Base-by-base conservation (phyloP, 2,329 filamentous ascomycete genomes). In the Ambrosiella beaveri region DNA sequence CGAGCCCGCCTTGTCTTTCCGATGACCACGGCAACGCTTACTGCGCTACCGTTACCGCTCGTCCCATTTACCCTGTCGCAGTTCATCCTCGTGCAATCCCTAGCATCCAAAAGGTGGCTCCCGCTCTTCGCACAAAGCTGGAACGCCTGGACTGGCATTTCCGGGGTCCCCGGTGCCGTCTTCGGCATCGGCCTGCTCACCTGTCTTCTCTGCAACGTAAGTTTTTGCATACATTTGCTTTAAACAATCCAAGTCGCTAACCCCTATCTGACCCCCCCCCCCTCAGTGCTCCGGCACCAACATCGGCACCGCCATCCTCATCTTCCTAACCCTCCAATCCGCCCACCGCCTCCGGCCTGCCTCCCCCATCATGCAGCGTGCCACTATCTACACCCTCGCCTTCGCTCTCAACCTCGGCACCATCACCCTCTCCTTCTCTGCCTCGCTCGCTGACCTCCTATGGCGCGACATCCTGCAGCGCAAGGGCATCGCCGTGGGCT, bases 21-120 rank as follows among this genome's bases (percentile, higher is more conserved):
- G 0, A 87, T 84, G 0, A 78, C 79, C 1, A 79, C 80, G 17
- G 78, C 80, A 0, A 84, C 88, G 0, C 66, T 84, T 5, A 69
- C 76, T 0, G 82, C 86, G 65, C 71, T 88, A 1, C 85, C 85
- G 0, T 78, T 84, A 57, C 75, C 81, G 0, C 74, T 88, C 0
- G 73, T 88, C 0, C 84, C 85, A 0, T 88, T 88, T 64, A 80
- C 84, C 0, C 81, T 88, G 58, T 74, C 77, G 61, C 88, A 88
- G 84, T 88, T 88, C 61, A 75, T 88, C 8, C 75, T 88, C 0
- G 84, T 88, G 0, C 84, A 88, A 65, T 83, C 77, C 0, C 69
- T 88, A 1, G 84, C 85, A 0, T 86, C 81, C 0, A 87, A 85
- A 62, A 84, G 85, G 9, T 88, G 85, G 85, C 80, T 88, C 0